A percentile compares a stretch with the other conserved stretches of the same genome.
Evolutionary conservation across 2,329 filamentous ascomycete species (phyloP).

Genomic region (Plectosphaerella cucumerina): DNA sequence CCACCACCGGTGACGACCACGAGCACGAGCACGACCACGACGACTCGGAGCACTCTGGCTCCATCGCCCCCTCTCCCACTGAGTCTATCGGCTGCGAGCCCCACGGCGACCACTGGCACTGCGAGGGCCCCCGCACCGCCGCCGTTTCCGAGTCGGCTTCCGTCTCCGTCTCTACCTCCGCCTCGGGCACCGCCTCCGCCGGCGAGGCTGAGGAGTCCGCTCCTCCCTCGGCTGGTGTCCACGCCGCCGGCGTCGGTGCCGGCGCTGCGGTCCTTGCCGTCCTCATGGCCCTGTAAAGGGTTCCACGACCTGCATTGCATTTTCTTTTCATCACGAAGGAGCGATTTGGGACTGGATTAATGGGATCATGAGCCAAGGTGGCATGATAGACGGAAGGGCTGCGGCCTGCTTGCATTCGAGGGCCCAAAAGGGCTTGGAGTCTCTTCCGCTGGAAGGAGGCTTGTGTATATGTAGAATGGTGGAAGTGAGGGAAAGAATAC

Average conservation of each 20-base stretch:
- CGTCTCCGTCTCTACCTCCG: conserved; percentile 1
- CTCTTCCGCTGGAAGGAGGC: no score
- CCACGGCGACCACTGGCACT: conserved; percentile 34
- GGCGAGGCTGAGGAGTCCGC: conserved; percentile 41
- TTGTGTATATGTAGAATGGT: neutral
- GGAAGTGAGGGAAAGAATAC: neutral
- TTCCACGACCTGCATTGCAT: neutral
- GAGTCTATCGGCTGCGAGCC: conserved; percentile 26
- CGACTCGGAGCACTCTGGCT: neutral
- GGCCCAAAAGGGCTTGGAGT: neutral
- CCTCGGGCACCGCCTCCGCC: neutral
- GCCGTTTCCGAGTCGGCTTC: conserved; percentile 1
- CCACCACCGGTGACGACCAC: conserved; percentile 2
- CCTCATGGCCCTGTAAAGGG: conserved; percentile 9
- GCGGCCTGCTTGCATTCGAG: neutral
- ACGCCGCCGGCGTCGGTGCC: conserved; percentile 1
- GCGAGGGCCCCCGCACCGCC: conserved; percentile 12
- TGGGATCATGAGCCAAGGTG: neutral
- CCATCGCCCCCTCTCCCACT: conserved; percentile 21
- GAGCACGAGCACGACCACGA: conserved; percentile 10
- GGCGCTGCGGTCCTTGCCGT: conserved; percentile 9
- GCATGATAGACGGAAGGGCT: neutral
- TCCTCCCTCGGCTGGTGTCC: conserved; percentile 5
- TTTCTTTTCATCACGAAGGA: neutral
- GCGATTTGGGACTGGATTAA: neutral